These are phyloP conservation scores for Crithidia expoeki DNA, from an alignment of 208 protist species.

Conservation along the genomic window DNA sequence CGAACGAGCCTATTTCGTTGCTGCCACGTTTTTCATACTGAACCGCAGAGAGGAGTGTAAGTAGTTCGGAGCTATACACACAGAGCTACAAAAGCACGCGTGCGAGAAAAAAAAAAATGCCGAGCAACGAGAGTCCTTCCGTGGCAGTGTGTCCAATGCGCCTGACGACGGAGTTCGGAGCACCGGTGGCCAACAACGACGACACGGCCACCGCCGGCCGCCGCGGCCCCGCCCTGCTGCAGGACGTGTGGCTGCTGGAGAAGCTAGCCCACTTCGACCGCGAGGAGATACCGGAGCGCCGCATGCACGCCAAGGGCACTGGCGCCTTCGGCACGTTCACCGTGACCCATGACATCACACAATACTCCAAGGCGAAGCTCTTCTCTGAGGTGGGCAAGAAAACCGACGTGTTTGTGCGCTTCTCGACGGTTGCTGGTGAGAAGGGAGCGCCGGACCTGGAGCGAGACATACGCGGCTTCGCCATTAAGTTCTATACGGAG, in stretches of 20 bases:
- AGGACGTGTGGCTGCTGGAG: slow-evolving; percentile 25
- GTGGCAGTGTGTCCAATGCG: slow-evolving; percentile 8
- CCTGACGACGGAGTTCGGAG: slow-evolving; percentile 16
- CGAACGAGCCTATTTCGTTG: too few species aligned
- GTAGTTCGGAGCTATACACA: background rate
- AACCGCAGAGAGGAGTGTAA: background rate
- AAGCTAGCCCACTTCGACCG: slow-evolving; percentile 21
- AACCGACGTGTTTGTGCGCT: too few species aligned
- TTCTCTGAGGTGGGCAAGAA: too few species aligned
- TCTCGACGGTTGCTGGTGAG: too few species aligned
- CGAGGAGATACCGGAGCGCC: slow-evolving; percentile 25
- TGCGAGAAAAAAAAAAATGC: background rate
- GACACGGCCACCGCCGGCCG: slow-evolving; percentile 16
- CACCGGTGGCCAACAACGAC: slow-evolving; percentile 20
- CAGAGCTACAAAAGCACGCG: background rate
- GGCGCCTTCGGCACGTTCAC: slow-evolving; percentile 28
- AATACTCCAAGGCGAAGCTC: too few species aligned
- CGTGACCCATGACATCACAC: slow-evolving; percentile 28
- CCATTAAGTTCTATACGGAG: too few species aligned
- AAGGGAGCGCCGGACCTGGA: too few species aligned
- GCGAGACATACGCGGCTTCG: too few species aligned
- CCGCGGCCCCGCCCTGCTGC: slow-evolving; percentile 20
- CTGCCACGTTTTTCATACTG: too few species aligned
- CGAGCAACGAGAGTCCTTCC: slow-evolving; percentile 9
- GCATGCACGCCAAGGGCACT: slow-evolving; percentile 24